Percentiles rank a stretch among this genome's conserved stretches.
Evolutionary conservation across 192 early-diverging fungal genomes (phyloP).

Genomic region (Umbelopsis vinacea): DNA sequence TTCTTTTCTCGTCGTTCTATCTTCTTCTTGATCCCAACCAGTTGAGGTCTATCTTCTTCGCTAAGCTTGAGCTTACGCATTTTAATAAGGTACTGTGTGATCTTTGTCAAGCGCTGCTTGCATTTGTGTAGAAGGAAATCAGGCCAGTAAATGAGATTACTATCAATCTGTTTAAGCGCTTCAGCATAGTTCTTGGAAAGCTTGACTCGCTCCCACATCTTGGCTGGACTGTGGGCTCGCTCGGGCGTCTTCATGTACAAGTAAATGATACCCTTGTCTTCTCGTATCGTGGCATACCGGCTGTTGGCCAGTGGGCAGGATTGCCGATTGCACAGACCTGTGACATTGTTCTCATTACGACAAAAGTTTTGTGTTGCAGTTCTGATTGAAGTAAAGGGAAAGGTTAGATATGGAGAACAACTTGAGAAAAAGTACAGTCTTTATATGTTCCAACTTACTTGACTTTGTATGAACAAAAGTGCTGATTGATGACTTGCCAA

Average conservation of each 20-base stretch:
- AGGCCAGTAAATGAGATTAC: slow-evolving; percentile 91
- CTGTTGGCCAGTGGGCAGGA: slow-evolving; percentile 96
- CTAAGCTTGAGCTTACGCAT: slow-evolving; percentile 90
- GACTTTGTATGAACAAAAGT: slow-evolving; percentile 99
- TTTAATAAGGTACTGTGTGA: slow-evolving; percentile 94
- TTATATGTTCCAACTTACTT: slow-evolving; percentile 61
- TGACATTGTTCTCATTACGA: slow-evolving; percentile 95
- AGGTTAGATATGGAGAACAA: not conserved
- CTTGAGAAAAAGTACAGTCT: not conserved
- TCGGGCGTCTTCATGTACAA: slow-evolving; percentile 96
- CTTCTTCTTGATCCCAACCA: slow-evolving; percentile 94
- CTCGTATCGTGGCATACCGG: slow-evolving; percentile 93
- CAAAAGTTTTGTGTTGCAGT: slow-evolving; percentile 90
- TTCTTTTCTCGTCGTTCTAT: slow-evolving; percentile 84
- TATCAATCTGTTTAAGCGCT: slow-evolving; percentile 85
- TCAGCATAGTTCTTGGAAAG: slow-evolving; percentile 90
- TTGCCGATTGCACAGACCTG: slow-evolving; percentile 92
- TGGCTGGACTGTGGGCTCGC: slow-evolving; percentile 90
- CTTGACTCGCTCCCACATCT: slow-evolving; percentile 91
- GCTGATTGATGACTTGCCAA: slow-evolving; percentile 95
- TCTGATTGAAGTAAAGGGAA: slow-evolving; percentile 43
- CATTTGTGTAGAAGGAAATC: slow-evolving; percentile 90
- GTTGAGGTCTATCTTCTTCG: slow-evolving; percentile 68
- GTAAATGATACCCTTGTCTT: slow-evolving; percentile 80
- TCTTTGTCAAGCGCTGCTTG: slow-evolving; percentile 96